Conservation (phyloP, 768 basidiomycete genomes). For the Auriscalpium orientale region DNA sequence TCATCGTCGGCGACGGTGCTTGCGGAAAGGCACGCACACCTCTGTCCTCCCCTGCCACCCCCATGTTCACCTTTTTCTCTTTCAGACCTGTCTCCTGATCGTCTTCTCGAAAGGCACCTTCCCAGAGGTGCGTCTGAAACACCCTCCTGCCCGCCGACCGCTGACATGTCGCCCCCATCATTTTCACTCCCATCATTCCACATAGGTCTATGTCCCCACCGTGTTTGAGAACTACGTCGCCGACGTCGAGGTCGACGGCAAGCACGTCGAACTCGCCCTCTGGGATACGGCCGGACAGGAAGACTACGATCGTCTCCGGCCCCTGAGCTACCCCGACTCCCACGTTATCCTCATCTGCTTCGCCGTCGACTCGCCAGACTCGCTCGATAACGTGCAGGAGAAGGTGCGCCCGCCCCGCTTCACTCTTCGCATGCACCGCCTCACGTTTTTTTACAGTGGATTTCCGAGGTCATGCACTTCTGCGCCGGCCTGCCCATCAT, state of each 20-base stretch:
- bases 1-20: constrained; percentile 98
- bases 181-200: not conserved
- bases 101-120: constrained; percentile 96
- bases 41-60: not conserved
- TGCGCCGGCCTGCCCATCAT: constrained; percentile 92
- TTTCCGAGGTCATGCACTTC: constrained; percentile 97
- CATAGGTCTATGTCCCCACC: constrained; percentile 95
- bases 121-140: constrained; percentile 60
- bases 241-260: constrained; percentile 97
- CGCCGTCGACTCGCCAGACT: constrained; percentile 96
- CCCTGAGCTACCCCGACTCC: constrained; percentile 97
- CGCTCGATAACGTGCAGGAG: constrained; percentile 99
- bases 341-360: constrained; percentile 99
- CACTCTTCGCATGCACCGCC: not conserved
- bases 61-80: not conserved
- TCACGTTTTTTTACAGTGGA: constrained; percentile 58
- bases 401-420: constrained; percentile 55
- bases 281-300: constrained; percentile 99
- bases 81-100: constrained; percentile 51
- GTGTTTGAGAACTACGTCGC: constrained; percentile 99
- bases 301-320: constrained; percentile 97
- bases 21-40: constrained; percentile 70
- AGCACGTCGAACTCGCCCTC: constrained; percentile 95
- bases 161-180: not conserved
- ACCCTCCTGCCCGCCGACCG: not conserved